Evolutionary conservation across 2,329 filamentous ascomycete species (phyloP), one percentile per base, ranked within the genome.

Genomic region (Cadophora malorum): DNA sequence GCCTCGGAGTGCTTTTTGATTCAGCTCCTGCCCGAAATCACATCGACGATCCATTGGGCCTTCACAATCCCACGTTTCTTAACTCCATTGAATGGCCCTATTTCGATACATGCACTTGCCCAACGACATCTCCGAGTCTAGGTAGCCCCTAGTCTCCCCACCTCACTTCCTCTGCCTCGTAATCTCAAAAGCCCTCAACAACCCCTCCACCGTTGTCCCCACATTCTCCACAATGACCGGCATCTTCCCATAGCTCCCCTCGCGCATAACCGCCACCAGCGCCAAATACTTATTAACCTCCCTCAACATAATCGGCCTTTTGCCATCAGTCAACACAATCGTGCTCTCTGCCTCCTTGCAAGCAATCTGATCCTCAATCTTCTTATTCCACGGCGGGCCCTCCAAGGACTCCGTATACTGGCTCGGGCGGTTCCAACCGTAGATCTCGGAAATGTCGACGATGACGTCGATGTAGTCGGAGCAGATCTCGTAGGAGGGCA

Each of bases 391-490:
- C 0, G 86, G 86, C 60, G 85, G 82, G 1, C 83, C 86, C 77
- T 90, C 88, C 6, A 90, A 82, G 25, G 79, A 79, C 62, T 84
- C 83, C 31, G 84, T 83, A 70, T 87, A 86, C 23, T 84, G 81
- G 28, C 84, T 81, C 33, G 84, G 84, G 8, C 88, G 84, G 61
- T 83, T 81, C 86, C 89, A 98, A 56, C 94, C 95, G 77, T 97
- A 99, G 49, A 99, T 91, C 78, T 98, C 95, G 33, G 93, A 96
- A 64, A 98, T 91, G 78, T 99, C 96, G 67, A 98, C 95, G 70
- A 99, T 97, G 69, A 98, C 94, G 79, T 99, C 96, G 74, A 99
- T 97, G 78, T 97, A 98, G 78, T 99, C 96, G 61, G 93, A 97
- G 82, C 96, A 99, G 77, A 98, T 97, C 81, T 98, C 96, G 79